Percentiles rank a stretch among this genome's conserved stretches.
Conservation (phyloP, 305 asterid species). For the Solanum aculeatissimum region DNA sequence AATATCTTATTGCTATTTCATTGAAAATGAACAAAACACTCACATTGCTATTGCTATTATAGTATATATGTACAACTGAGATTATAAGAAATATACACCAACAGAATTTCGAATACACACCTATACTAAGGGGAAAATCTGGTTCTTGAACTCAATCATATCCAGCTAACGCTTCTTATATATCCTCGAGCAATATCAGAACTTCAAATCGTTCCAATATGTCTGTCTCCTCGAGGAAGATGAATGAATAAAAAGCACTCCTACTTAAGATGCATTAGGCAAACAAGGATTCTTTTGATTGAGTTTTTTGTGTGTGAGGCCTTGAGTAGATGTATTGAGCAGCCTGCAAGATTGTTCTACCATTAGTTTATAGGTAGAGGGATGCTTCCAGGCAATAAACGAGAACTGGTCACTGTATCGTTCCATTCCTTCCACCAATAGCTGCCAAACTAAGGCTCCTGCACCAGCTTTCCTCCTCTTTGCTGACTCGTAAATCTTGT, state of each 20-base stretch:
- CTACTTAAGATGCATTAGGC: slow-evolving; percentile 1
- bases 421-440: slow-evolving; percentile 47
- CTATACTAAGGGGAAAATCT: no score
- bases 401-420: slow-evolving; percentile 31
- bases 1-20: background rate
- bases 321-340: background rate
- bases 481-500: slow-evolving; percentile 37
- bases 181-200: background rate
- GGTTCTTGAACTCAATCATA: background rate
- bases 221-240: background rate
- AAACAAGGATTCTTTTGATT: slow-evolving; percentile 9
- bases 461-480: slow-evolving; percentile 41
- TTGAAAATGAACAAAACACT: background rate
- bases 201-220: background rate
- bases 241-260: background rate
- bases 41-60: background rate
- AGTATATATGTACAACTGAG: background rate
- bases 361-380: slow-evolving; percentile 34
- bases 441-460: slow-evolving; percentile 47
- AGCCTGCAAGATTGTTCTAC: slow-evolving; percentile 40
- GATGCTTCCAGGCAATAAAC: slow-evolving; percentile 30
- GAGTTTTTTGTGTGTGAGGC: background rate
- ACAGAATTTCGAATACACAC: background rate
- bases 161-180: background rate
- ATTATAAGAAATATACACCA: background rate